Conservation (phyloP, 192 early-diverging fungal genomes). For the Podila horticola region DNA sequence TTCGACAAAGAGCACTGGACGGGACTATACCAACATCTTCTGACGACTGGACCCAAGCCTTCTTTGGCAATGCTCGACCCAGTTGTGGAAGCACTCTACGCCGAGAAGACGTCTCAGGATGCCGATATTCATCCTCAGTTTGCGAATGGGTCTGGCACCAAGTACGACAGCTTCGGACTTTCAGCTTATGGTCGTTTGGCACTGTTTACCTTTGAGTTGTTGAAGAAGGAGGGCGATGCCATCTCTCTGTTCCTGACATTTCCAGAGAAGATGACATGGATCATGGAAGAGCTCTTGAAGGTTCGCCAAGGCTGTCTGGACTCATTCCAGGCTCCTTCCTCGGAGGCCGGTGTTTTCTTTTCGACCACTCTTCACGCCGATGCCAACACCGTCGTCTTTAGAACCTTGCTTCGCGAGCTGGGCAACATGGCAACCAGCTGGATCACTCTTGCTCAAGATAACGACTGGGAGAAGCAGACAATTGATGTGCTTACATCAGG, state of each 20-base stretch:
- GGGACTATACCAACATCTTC: conserved; percentile 36
- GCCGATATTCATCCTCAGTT: neutral
- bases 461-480: conserved; percentile 29
- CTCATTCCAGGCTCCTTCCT: conserved; percentile 39
- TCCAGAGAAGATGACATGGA: conserved; percentile 47
- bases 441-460: conserved; percentile 26
- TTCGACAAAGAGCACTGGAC: conserved; percentile 53
- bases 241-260: conserved; percentile 33
- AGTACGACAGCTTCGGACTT: conserved; percentile 62
- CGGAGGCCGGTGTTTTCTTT: conserved; percentile 36
- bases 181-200: conserved; percentile 57
- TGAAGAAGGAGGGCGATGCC: conserved; percentile 38
- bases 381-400: conserved; percentile 42
- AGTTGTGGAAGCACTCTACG: conserved; percentile 28
- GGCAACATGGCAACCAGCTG: conserved; percentile 22
- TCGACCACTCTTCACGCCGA: conserved; percentile 38
- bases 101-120: conserved; percentile 14
- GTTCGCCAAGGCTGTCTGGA: conserved; percentile 45
- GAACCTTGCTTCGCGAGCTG: conserved; percentile 36
- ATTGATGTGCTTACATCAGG: conserved; percentile 17
- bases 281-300: conserved; percentile 41
- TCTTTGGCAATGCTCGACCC: conserved; percentile 33
- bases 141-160: neutral
- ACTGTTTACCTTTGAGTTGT: conserved; percentile 54
- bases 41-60: conserved; percentile 32